These are phyloP conservation scores for Euryodendron excelsum DNA, from an alignment of 148 eudicot species.

Conservation along the genomic window DNA sequence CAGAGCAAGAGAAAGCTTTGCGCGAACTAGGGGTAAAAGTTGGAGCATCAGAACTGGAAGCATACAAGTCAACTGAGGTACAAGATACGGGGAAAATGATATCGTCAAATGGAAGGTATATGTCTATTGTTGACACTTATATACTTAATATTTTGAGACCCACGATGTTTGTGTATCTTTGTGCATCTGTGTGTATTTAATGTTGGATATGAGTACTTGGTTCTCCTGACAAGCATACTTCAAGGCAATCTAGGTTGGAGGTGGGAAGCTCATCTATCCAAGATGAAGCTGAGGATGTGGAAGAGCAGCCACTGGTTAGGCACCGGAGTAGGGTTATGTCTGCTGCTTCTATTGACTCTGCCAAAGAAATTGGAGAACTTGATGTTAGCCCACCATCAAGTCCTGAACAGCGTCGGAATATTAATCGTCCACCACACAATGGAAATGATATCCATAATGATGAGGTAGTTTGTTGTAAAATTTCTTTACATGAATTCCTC, in stretches of 20 bases:
- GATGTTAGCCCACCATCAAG: slow-evolving; percentile 47
- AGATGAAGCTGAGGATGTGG: slow-evolving; percentile 66
- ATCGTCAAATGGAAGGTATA: slow-evolving; percentile 53
- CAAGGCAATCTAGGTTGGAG: slow-evolving; percentile 44
- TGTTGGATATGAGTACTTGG: slow-evolving; percentile 23
- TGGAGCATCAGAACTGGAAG: slow-evolving; percentile 42
- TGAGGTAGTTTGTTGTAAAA: slow-evolving; percentile 45
- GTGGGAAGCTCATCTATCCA: slow-evolving; percentile 57
- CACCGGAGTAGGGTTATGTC: slow-evolving; percentile 59
- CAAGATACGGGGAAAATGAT: slow-evolving; percentile 34
- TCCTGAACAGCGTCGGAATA: slow-evolving; percentile 36
- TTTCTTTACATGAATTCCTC: not conserved
- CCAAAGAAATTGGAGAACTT: slow-evolving; percentile 36
- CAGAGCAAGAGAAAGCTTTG: slow-evolving; percentile 61
- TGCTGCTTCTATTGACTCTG: slow-evolving; percentile 35
- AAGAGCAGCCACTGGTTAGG: slow-evolving; percentile 74
- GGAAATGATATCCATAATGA: slow-evolving; percentile 53
- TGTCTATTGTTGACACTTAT: not conserved
- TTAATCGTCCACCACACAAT: slow-evolving; percentile 27
- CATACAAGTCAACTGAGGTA: slow-evolving; percentile 33
- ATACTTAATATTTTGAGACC: not conserved
- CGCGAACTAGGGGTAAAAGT: slow-evolving; percentile 36
- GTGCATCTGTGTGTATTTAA: slow-evolving; percentile 3
- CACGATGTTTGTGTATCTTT: not conserved
- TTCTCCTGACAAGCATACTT: slow-evolving; percentile 23